Evolutionary conservation across 2,329 filamentous ascomycete species (phyloP).

Genomic region (Emericellopsis atlantica): DNA sequence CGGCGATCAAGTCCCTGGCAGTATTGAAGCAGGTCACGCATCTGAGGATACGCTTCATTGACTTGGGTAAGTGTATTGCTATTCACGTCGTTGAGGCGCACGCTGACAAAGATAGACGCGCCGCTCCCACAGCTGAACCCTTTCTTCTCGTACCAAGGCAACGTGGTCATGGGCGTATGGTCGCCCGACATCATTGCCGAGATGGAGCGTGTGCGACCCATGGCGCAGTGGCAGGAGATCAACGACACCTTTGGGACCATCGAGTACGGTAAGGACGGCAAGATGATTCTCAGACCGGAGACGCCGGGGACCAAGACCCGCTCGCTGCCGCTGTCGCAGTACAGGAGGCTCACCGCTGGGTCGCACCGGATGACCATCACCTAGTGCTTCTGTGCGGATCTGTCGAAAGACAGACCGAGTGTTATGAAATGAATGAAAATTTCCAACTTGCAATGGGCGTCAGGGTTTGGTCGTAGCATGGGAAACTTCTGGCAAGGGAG

Average conservation of each 20-base stretch:
- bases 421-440: not conserved
- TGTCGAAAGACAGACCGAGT: not conserved
- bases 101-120: conserved; percentile 38
- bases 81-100: not conserved
- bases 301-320: conserved; percentile 36
- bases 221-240: conserved; percentile 46
- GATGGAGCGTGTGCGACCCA: conserved; percentile 45
- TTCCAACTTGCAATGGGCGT: too few species aligned
- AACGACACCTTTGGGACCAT: conserved; percentile 51
- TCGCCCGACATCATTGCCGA: conserved; percentile 52
- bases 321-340: conserved; percentile 45
- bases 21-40: conserved; percentile 47
- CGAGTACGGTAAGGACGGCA: conserved; percentile 44
- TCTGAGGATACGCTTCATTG: conserved; percentile 62
- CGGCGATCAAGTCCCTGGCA: conserved; percentile 47
- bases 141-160: conserved; percentile 52
- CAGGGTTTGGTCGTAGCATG: too few species aligned
- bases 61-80: conserved; percentile 39
- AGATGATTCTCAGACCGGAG: conserved; percentile 43
- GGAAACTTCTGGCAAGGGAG: too few species aligned
- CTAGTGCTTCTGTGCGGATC: conserved; percentile 6
- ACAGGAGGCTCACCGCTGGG: conserved; percentile 27
- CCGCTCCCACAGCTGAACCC: conserved; percentile 59
- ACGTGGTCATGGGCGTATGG: conserved; percentile 58
- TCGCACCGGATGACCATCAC: conserved; percentile 22